A percentile compares a stretch with the other conserved stretches of the same genome.
phyloP scores from a whole-genome alignment of 768 basidiomycete genomes.

The Lanmaoa pseudosensibilis region DNA sequence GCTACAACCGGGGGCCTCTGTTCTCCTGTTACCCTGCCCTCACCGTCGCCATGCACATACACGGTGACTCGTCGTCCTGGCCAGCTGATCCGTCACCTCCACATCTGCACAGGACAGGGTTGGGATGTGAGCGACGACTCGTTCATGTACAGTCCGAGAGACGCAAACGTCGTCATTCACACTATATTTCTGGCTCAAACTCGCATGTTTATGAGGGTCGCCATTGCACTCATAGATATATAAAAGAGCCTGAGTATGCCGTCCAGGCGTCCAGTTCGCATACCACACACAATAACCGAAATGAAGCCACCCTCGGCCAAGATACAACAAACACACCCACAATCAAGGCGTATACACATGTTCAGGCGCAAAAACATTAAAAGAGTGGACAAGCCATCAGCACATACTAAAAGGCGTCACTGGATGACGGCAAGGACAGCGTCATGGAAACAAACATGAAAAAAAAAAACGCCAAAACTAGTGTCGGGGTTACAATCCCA shows the following conservation, averaged over 20 bases:
- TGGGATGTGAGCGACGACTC: no score
- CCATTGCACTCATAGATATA: neutral
- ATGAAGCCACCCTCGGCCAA: neutral
- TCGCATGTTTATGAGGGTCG: neutral
- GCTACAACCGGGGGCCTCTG: no score
- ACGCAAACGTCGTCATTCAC: no score
- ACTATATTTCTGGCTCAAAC: no score
- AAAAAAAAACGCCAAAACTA: neutral
- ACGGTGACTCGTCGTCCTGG: no score
- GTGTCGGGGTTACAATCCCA: neutral
- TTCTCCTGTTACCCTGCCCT: no score
- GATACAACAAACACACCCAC: neutral
- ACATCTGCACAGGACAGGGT: no score
- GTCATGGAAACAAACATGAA: neutral
- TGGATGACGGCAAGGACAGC: neutral
- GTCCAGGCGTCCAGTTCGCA: neutral
- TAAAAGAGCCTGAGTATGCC: neutral
- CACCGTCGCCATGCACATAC: no score
- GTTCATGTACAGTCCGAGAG: no score
- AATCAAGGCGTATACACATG: neutral
- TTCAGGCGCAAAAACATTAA: constrained; percentile 1
- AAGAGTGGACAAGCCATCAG: constrained; percentile 2
- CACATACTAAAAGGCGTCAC: neutral
- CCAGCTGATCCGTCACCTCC: no score
- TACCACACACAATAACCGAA: neutral